Evolutionary conservation across 257 asterid species (phyloP), one percentile per base, ranked within the genome.

Genomic region (Solanum clarkiae): DNA sequence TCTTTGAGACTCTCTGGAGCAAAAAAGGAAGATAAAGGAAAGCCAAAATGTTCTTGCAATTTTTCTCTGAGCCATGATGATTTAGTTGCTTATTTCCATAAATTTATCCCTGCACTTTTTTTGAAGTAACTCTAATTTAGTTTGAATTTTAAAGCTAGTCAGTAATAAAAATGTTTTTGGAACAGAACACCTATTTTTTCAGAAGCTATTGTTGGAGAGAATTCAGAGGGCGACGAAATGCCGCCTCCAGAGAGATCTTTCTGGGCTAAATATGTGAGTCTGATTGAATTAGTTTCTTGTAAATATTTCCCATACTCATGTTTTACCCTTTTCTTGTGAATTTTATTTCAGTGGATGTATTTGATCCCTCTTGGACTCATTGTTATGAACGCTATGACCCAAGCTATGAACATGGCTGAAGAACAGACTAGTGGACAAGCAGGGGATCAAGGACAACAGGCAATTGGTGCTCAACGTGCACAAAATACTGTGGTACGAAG

Each of bases 191-290:
- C 99, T 53, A 84, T 91, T 86, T 93, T 95, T 90, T 85, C 95
- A 24, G 99, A 96, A 91, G 97, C 89, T 75, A 83, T 84, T 80
- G 86, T 85, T 59, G 95, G 93, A 2, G 98, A 97, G 89, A 91
- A 86, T 82, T 92, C 87, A 81, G 95, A 94, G 89, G 94, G 93
- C 26, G 98, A 95, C 89, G 98, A 91, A 86, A 80, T 89, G 83
- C 85, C 24, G 87, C 98, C 94, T 49, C 97, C 95, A 62, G 99
- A 96, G 91, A 94, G 91, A 89, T 90, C 99, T 84, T 96, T 96
- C 92, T 96, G 98, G 99, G 98, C 98, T 83, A 95, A 96, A 96
- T 96, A 96, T 85, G 98, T 95, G 90, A 92, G 99, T 85, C 22
- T 75, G 82, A 70, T 75, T 55, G 74, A 80, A 84, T 81, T 56